Conservation (phyloP, 169 alveolate genomes). For the Cryptosporidium ryanae region DNA sequence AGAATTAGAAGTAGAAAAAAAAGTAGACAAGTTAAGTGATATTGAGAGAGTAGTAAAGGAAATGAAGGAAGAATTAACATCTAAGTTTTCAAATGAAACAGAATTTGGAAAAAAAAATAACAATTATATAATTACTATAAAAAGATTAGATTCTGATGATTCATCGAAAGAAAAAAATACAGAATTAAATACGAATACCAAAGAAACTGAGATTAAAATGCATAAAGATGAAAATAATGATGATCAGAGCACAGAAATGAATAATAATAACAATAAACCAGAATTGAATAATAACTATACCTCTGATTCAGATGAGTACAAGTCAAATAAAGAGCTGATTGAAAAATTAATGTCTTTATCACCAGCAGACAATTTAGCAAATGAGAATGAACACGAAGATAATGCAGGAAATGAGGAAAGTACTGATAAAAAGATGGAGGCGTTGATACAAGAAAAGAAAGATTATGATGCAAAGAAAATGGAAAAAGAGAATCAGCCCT, state of each 20-base stretch:
- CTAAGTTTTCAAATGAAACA: too few relatives aligned
- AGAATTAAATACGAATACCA: constrained; percentile 2
- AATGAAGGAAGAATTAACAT: background rate
- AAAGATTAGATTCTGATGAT: constrained; percentile 13
- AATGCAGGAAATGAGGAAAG: background rate
- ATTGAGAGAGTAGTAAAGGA: background rate
- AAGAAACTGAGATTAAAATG: constrained; percentile 6
- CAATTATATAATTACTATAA: background rate
- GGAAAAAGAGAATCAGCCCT: constrained; percentile 10
- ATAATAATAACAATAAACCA: background rate
- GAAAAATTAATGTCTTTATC: constrained; percentile 47
- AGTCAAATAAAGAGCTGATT: constrained; percentile 33
- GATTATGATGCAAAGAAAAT: constrained; percentile 29
- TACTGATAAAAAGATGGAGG: constrained; percentile 27
- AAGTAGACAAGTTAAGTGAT: background rate
- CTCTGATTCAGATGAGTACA: background rate
- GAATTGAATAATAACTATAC: constrained; percentile 5
- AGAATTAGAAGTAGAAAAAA: constrained; percentile 12
- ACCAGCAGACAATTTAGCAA: background rate
- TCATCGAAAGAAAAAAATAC: background rate
- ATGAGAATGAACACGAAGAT: background rate
- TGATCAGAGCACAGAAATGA: background rate
- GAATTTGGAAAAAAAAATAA: background rate
- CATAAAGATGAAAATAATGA: background rate
- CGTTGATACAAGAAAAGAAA: constrained; percentile 47